Percentiles rank a stretch among this genome's conserved stretches.
Evolutionary conservation across 352 stramenopile genomes (phyloP).

Genomic region (Thalassiosira hispida): DNA sequence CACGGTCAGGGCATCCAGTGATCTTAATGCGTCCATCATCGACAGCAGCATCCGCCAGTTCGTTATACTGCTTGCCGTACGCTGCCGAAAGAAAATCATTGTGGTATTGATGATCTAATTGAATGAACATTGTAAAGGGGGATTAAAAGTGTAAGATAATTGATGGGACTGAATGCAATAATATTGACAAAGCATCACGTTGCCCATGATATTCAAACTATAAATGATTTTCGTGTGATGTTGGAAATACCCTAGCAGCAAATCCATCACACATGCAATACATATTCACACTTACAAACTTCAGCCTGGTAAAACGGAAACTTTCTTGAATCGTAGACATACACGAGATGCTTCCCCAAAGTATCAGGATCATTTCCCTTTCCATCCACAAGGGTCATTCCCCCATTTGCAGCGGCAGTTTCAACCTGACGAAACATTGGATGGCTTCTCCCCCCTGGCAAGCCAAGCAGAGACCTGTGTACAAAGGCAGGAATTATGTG

Average conservation of each 20-base stretch:
- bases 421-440: constrained; percentile 60
- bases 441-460: constrained; percentile 73
- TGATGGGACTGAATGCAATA: constrained; percentile 4
- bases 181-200: too few relatives aligned
- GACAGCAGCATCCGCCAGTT: constrained; percentile 61
- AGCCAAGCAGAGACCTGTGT: constrained; percentile 66
- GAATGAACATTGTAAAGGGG: constrained; percentile 12
- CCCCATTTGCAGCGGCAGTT: constrained; percentile 54
- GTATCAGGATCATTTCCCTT: constrained; percentile 82
- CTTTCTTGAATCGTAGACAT: constrained; percentile 68
- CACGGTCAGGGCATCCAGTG: constrained; percentile 81
- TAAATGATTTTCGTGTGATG: too few relatives aligned
- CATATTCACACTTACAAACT: constrained; percentile 38
- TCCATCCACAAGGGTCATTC: constrained; percentile 67
- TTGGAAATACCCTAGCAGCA: too few relatives aligned
- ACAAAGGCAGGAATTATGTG: background rate
- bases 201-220: too few relatives aligned
- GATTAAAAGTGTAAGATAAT: background rate
- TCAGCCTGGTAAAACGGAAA: constrained; percentile 80
- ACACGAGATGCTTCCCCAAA: constrained; percentile 71
- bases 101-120: constrained; percentile 82
- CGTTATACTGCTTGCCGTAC: constrained; percentile 82
- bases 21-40: constrained; percentile 73
- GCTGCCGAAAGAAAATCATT: constrained; percentile 76
- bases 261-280: too few relatives aligned